phyloP scores from a whole-genome alignment of 345 rosid species.

The Viola odorata region DNA sequence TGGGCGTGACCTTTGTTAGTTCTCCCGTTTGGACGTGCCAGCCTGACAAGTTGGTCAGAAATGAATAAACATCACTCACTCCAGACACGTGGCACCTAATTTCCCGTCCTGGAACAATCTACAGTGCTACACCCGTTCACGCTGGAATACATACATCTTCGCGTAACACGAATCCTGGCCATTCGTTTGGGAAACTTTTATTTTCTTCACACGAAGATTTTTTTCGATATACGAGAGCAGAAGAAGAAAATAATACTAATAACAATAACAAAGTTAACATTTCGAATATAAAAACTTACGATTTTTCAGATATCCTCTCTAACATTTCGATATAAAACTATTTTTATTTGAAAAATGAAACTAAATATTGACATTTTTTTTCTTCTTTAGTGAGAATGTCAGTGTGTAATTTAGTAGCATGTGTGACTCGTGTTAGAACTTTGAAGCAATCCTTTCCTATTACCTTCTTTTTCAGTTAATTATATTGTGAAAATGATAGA shows the following conservation, averaged over 20 bases:
- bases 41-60: conserved; percentile 34
- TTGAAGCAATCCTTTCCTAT: not conserved
- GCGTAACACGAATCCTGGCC: conserved; percentile 2
- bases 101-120: conserved; percentile 7
- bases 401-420: not conserved
- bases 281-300: not conserved
- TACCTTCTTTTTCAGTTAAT: conserved; percentile 6
- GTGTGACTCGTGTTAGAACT: not conserved
- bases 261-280: not conserved
- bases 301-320: not conserved
- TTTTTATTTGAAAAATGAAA: too few species aligned
- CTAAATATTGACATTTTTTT: too few species aligned
- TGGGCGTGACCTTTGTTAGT: conserved; percentile 6
- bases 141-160: not conserved
- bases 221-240: not conserved
- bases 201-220: not conserved
- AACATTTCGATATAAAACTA: too few species aligned
- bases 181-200: not conserved
- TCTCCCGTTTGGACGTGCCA: conserved; percentile 11
- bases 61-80: conserved; percentile 28
- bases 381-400: too few species aligned
- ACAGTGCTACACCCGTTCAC: conserved; percentile 8
- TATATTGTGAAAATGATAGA: conserved; percentile 11
- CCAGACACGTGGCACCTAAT: conserved; percentile 14
- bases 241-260: not conserved